These are phyloP conservation scores for Aspergillus neoniger DNA, from an alignment of 2,329 filamentous ascomycete species.

Conservation along the genomic window DNA sequence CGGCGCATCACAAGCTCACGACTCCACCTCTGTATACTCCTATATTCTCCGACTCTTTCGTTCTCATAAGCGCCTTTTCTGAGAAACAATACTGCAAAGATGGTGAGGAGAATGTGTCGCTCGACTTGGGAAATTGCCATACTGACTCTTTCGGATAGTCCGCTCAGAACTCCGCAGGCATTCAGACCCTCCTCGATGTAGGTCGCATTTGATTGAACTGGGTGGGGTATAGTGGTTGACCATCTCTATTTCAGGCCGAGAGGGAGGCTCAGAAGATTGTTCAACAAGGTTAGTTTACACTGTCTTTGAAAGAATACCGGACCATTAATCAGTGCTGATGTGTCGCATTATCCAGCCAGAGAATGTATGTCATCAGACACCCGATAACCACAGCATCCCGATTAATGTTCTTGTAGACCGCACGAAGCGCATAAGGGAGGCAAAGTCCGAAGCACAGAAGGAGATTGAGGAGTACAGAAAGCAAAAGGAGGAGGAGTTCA, in stretches of 20 bases:
- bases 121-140: conserved; percentile 5
- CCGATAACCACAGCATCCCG: background rate
- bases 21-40: conserved; percentile 23
- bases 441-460: conserved; percentile 93
- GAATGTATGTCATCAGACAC: conserved; percentile 66
- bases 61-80: conserved; percentile 4
- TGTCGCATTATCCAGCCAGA: conserved; percentile 61
- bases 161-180: conserved; percentile 96
- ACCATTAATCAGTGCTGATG: conserved; percentile 21
- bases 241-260: conserved; percentile 68
- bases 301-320: background rate
- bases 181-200: conserved; percentile 98
- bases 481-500: conserved; percentile 90
- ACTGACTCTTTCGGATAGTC: conserved; percentile 60
- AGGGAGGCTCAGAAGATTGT: conserved; percentile 99
- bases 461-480: conserved; percentile 92
- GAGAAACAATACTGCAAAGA: conserved; percentile 23
- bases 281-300: conserved; percentile 72
- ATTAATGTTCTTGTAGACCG: conserved; percentile 62
- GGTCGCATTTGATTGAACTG: conserved; percentile 36
- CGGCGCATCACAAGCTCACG: conserved; percentile 32
- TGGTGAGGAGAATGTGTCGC: conserved; percentile 28
- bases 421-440: conserved; percentile 96
- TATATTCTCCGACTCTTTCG: conserved; percentile 12
- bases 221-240: conserved; percentile 13